phyloP scores from a whole-genome alignment of 495 filamentous ascomycete genomes.

The Penicillium macrosclerotiorum region DNA sequence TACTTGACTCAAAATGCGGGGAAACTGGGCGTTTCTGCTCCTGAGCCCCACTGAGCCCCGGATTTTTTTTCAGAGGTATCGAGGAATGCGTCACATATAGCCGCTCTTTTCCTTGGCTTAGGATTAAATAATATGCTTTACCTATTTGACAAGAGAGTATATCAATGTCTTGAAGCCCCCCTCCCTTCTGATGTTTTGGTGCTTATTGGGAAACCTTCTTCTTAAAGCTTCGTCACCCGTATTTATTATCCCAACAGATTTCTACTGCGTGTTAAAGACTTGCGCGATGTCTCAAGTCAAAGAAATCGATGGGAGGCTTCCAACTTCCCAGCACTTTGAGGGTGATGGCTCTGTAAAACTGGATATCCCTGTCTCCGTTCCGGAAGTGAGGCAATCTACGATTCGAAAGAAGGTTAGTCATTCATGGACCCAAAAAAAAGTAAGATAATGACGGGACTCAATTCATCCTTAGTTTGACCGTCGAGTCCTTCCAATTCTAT shows the following conservation, averaged over 20 bases:
- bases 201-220: too few species aligned
- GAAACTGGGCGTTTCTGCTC: background rate
- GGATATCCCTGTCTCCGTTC: background rate
- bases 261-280: too few species aligned
- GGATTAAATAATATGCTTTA: background rate
- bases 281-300: constrained; percentile 1
- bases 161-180: too few species aligned
- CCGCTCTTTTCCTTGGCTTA: too few species aligned
- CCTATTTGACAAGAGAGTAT: background rate
- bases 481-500: constrained; percentile 27
- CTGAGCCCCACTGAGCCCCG: background rate
- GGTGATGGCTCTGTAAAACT: background rate
- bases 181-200: too few species aligned
- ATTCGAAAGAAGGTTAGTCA: constrained; percentile 18
- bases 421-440: background rate
- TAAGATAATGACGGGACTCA: background rate
- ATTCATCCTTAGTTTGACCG: constrained; percentile 26
- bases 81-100: too few species aligned
- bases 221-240: too few species aligned
- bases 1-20: background rate
- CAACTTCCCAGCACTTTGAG: constrained; percentile 8
- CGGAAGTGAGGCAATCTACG: constrained; percentile 6
- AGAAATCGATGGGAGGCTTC: background rate
- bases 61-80: background rate
- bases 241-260: too few species aligned